A percentile compares a stretch with the other conserved stretches of the same genome.
Conservation (phyloP, 345 rosid species). For the Pelargonium nanum region DNA sequence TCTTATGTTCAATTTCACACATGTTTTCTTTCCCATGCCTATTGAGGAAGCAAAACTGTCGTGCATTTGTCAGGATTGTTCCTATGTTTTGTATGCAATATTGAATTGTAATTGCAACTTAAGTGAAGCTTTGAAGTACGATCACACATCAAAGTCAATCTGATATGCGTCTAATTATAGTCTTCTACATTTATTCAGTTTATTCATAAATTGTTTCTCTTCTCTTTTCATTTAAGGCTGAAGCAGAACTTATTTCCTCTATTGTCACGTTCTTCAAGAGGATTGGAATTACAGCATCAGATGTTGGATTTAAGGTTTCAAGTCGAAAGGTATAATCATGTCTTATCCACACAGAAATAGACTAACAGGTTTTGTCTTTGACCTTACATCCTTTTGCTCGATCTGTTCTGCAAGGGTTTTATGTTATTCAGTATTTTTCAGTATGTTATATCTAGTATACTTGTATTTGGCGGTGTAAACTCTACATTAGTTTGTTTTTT, state of each 20-base stretch:
- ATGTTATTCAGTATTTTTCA: not conserved
- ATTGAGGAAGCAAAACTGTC: not conserved
- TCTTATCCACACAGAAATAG: slow-evolving; percentile 1
- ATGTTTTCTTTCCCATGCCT: not conserved
- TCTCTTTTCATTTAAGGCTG: slow-evolving; percentile 42
- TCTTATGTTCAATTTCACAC: not conserved
- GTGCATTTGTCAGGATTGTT: not conserved
- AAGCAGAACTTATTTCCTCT: slow-evolving; percentile 88
- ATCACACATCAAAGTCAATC: not conserved
- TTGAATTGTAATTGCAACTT: not conserved
- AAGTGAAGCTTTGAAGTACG: not conserved
- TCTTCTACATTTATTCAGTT: slow-evolving; percentile 1
- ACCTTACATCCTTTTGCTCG: not conserved
- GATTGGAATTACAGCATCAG: slow-evolving; percentile 70
- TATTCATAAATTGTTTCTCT: slow-evolving; percentile 1
- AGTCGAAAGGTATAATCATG: slow-evolving; percentile 68
- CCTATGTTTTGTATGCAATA: not conserved
- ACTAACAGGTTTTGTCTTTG: not conserved
- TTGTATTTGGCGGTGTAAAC: not conserved
- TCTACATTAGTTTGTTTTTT: not conserved
- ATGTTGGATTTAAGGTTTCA: slow-evolving; percentile 86
- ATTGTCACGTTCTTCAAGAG: slow-evolving; percentile 69
- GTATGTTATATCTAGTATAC: not conserved
- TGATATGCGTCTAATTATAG: not conserved
- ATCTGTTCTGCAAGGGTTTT: not conserved